A percentile compares a stretch with the other conserved stretches of the same genome.
phyloP scores from a whole-genome alignment of 257 asterid genomes.

The Schizonepeta tenuifolia region DNA sequence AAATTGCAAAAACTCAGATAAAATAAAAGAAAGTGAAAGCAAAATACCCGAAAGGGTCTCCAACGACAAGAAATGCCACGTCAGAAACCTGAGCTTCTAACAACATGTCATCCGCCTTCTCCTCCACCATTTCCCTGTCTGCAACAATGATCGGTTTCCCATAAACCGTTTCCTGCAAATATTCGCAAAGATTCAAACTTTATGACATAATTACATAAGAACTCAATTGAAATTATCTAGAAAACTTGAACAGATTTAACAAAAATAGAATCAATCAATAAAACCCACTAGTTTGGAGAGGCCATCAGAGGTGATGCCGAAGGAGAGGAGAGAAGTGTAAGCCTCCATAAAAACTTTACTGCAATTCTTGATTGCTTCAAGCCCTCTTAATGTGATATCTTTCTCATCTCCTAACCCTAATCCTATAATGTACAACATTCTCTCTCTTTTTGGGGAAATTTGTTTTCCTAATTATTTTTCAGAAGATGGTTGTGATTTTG shows the following conservation, averaged over 20 bases:
- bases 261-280: background rate
- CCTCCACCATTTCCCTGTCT: conserved; percentile 89
- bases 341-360: conserved; percentile 84
- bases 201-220: conserved; percentile 14
- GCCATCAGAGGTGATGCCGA: conserved; percentile 76
- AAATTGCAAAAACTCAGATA: background rate
- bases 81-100: conserved; percentile 70
- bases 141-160: conserved; percentile 71
- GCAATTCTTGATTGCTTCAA: conserved; percentile 77
- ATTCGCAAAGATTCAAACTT: conserved; percentile 33
- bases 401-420: conserved; percentile 89
- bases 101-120: conserved; percentile 79
- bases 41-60: conserved; percentile 90
- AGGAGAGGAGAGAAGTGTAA: conserved; percentile 92
- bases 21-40: background rate
- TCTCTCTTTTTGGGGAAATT: background rate
- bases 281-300: conserved; percentile 62
- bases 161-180: conserved; percentile 69
- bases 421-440: conserved; percentile 77
- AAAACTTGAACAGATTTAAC: background rate
- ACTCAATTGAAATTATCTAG: background rate
- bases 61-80: conserved; percentile 92
- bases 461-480: background rate
- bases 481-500: background rate
- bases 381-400: conserved; percentile 84